Evolutionary conservation across 2,329 filamentous ascomycete species (phyloP).

Genomic region (Eutypa lata): DNA sequence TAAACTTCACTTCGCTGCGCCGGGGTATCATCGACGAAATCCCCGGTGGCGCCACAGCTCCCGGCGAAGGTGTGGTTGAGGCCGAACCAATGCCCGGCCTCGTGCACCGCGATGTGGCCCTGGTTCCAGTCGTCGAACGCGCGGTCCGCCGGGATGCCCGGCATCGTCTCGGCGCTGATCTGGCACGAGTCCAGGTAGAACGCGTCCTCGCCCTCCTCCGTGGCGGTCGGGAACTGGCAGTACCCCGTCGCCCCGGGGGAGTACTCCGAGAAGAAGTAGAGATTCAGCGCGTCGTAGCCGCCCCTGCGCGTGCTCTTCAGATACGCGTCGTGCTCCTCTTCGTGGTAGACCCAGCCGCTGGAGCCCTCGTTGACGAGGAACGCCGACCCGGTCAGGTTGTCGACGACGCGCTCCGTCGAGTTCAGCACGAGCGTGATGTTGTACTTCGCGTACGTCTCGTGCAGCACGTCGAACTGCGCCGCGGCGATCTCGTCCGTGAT

Average conservation of each 20-base stretch:
- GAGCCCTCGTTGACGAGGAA: constrained; percentile 20
- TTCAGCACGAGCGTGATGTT: constrained; percentile 20
- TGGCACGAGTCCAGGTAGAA: constrained; percentile 20
- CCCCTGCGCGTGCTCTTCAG: constrained; percentile 1
- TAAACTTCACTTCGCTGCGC: not conserved
- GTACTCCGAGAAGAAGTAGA: constrained; percentile 5
- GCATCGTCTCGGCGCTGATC: not conserved
- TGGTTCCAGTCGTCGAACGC: not conserved
- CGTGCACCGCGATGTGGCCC: not conserved
- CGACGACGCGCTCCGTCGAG: constrained; percentile 21
- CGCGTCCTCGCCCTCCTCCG: constrained; percentile 5
- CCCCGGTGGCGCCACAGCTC: not conserved
- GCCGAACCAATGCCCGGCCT: not conserved
- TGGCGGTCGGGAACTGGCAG: constrained; percentile 11
- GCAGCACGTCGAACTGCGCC: constrained; percentile 18
- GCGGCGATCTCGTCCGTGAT: constrained; percentile 13
- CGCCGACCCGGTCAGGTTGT: constrained; percentile 14
- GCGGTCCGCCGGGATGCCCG: not conserved
- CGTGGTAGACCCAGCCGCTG: constrained; percentile 15
- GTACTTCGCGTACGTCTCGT: constrained; percentile 15
- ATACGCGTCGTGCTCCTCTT: not conserved
- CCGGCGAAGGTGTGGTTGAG: not conserved
- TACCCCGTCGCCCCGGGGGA: constrained; percentile 1
- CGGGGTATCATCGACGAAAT: not conserved
- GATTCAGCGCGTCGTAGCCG: constrained; percentile 5